These are phyloP conservation scores for Arachnopeziza araneosa DNA, from an alignment of 2,329 filamentous ascomycete species.

Conservation along the genomic window DNA sequence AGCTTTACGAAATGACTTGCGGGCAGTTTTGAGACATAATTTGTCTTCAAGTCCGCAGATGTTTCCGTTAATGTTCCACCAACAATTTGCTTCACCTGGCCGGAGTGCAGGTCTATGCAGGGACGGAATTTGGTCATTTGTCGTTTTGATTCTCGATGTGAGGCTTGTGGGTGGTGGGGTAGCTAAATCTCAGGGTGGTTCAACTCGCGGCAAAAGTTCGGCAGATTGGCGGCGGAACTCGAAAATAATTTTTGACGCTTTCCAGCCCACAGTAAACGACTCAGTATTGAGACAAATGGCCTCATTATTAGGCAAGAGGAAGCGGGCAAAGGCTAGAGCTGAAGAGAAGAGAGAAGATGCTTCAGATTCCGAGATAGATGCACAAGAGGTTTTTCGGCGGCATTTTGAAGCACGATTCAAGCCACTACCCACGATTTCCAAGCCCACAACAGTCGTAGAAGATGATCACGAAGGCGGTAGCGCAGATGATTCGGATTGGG, in stretches of 20 bases:
- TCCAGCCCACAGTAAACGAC: background rate
- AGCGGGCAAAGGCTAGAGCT: background rate
- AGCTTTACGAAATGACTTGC: slow-evolving; percentile 75
- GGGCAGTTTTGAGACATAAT: slow-evolving; percentile 82
- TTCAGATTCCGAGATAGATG: slow-evolving; percentile 38
- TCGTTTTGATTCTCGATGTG: background rate
- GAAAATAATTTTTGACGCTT: background rate
- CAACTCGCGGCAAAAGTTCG: background rate
- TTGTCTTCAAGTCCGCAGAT: slow-evolving; percentile 70
- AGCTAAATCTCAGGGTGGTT: too few species aligned
- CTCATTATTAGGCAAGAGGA: background rate
- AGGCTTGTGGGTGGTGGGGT: background rate
- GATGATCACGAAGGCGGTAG: slow-evolving; percentile 23
- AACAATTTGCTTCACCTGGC: slow-evolving; percentile 97
- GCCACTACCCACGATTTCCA: slow-evolving; percentile 49
- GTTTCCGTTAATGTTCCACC: slow-evolving; percentile 79
- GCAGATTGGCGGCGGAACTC: background rate
- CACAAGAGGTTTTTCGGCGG: slow-evolving; percentile 70
- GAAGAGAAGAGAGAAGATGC: background rate
- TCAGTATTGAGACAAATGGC: background rate
- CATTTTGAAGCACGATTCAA: slow-evolving; percentile 88
- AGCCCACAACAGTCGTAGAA: slow-evolving; percentile 11
- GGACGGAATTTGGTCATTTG: slow-evolving; percentile 90
- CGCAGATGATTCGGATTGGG: slow-evolving; percentile 50
- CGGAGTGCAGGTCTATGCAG: slow-evolving; percentile 96